Percentiles rank a stretch among this genome's conserved stretches.
Evolutionary conservation across 2,329 filamentous ascomycete genomes (phyloP).

Genomic region (Xylaria sp.): DNA sequence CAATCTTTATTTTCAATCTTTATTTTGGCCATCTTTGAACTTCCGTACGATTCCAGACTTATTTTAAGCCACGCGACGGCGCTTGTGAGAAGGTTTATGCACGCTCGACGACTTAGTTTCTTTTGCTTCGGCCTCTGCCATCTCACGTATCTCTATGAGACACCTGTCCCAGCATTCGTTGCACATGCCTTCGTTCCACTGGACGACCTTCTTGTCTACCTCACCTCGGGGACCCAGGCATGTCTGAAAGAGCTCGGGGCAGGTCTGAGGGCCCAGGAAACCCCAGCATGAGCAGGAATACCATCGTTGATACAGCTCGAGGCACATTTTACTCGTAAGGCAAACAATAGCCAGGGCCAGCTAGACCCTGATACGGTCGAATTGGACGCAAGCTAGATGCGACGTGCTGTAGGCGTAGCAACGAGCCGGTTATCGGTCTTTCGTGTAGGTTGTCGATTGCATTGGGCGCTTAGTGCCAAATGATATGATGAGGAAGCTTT

Average conservation of each 20-base stretch:
- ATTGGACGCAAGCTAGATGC: not conserved
- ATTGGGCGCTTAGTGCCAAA: not conserved
- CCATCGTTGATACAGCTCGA: constrained; percentile 34
- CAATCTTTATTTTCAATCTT: no score
- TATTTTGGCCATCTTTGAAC: no score
- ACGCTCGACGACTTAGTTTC: constrained; percentile 9
- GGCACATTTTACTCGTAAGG: constrained; percentile 26
- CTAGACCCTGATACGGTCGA: not conserved
- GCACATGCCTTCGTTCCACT: constrained; percentile 34
- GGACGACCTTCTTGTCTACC: constrained; percentile 30
- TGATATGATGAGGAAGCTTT: not conserved
- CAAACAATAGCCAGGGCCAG: not conserved
- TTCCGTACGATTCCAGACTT: not conserved
- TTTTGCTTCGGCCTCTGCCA: constrained; percentile 24
- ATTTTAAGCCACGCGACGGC: not conserved
- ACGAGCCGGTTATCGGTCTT: not conserved
- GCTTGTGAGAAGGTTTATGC: constrained; percentile 18
- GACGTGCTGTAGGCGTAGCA: not conserved
- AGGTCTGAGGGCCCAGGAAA: constrained; percentile 30
- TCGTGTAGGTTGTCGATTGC: not conserved
- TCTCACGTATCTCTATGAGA: constrained; percentile 30
- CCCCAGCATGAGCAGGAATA: constrained; percentile 31
- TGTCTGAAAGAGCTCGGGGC: constrained; percentile 30
- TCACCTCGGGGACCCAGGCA: constrained; percentile 32
- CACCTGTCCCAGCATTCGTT: constrained; percentile 33